A percentile compares a stretch with the other conserved stretches of the same genome.
Evolutionary conservation across 768 basidiomycete species (phyloP).

Genomic region (Melanogaster broomeanus): DNA sequence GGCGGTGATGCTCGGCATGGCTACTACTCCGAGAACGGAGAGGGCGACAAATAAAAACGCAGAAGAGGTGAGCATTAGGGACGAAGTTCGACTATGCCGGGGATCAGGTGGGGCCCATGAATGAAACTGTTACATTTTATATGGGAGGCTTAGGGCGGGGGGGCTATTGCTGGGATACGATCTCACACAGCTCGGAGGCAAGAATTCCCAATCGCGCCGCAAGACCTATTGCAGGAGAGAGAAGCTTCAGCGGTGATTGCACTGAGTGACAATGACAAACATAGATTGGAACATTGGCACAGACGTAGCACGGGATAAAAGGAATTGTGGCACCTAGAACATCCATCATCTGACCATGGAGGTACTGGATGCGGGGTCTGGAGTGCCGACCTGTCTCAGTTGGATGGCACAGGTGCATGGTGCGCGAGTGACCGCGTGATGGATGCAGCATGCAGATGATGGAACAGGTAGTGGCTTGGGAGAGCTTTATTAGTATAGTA

Average conservation of each 20-base stretch:
- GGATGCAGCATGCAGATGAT: no score
- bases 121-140: background rate
- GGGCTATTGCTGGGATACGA: background rate
- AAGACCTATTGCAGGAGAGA: background rate
- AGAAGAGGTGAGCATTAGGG: background rate
- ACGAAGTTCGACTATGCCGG: background rate
- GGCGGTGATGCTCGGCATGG: conserved; percentile 1
- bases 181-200: background rate
- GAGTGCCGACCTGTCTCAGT: no score
- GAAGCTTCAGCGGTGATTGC: background rate
- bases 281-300: background rate
- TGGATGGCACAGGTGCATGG: no score
- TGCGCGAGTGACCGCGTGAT: no score
- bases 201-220: background rate
- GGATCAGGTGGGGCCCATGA: no score
- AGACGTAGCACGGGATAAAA: no score
- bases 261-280: background rate
- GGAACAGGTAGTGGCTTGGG: no score
- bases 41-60: background rate
- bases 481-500: no score
- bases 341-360: no score
- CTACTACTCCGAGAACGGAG: conserved; percentile 1
- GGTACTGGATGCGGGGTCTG: no score
- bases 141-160: background rate
- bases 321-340: no score